Conservation (phyloP, 2,329 filamentous ascomycete species). For the Coniochaeta pulveracea region DNA sequence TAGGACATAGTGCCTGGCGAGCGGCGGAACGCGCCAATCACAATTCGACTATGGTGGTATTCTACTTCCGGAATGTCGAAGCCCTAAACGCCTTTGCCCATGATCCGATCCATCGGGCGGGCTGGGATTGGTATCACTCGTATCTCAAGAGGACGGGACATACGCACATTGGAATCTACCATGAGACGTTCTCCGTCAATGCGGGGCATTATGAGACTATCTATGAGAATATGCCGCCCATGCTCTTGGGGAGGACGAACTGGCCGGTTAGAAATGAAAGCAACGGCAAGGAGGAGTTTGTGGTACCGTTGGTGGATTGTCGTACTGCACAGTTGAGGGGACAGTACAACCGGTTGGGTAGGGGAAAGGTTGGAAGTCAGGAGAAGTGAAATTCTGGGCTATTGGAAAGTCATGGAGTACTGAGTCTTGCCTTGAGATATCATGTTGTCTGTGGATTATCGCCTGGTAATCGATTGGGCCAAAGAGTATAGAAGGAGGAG, state of each 20-base stretch:
- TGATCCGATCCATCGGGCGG: slow-evolving; percentile 30
- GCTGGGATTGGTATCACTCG: slow-evolving; percentile 36
- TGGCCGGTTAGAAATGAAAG: slow-evolving; percentile 12
- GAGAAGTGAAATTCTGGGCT: too few species aligned
- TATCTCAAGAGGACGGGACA: slow-evolving; percentile 14
- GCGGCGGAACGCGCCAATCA: slow-evolving; percentile 21
- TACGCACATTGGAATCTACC: slow-evolving; percentile 36
- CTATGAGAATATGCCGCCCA: slow-evolving; percentile 31
- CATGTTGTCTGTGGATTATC: too few species aligned
- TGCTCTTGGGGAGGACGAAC: slow-evolving; percentile 20
- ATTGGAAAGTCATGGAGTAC: too few species aligned
- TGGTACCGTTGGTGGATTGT: slow-evolving; percentile 21
- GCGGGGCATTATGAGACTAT: slow-evolving; percentile 36
- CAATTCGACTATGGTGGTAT: slow-evolving; percentile 27
- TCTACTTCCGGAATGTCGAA: slow-evolving; percentile 39
- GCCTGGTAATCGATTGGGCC: too few species aligned
- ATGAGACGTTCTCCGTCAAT: slow-evolving; percentile 39
- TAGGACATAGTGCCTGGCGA: slow-evolving; percentile 30
- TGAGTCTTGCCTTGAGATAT: too few species aligned
- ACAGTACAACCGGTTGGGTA: slow-evolving; percentile 20
- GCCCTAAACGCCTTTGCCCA: slow-evolving; percentile 41
- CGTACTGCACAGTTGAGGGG: slow-evolving; percentile 20
- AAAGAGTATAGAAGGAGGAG: too few species aligned
- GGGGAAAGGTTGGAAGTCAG: too few species aligned
- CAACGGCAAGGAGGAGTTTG: slow-evolving; percentile 17